phyloP scores from a whole-genome alignment of 2,329 filamentous ascomycete species.

The Colletotrichum spaethianum region DNA sequence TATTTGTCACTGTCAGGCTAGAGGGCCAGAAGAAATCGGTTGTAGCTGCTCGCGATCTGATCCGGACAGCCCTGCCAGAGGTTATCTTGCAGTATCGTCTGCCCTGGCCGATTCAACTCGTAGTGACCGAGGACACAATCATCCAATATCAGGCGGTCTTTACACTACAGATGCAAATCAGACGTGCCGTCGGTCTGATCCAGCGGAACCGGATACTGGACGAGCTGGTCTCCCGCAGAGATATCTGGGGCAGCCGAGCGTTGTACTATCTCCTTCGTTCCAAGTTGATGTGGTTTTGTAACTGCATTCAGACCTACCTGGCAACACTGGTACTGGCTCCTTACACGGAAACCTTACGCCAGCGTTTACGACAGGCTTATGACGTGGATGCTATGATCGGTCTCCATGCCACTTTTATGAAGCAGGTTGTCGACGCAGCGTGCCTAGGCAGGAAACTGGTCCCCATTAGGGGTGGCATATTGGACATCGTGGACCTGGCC shows the following conservation, averaged over 20 bases:
- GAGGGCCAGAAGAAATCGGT: constrained; percentile 58
- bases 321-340: constrained; percentile 79
- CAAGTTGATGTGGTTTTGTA: constrained; percentile 83
- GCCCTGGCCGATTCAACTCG: constrained; percentile 77
- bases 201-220: constrained; percentile 66
- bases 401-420: constrained; percentile 76
- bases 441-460: constrained; percentile 78
- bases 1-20: constrained; percentile 70
- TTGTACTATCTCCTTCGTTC: constrained; percentile 75
- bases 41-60: constrained; percentile 53
- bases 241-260: constrained; percentile 58
- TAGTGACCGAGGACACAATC: constrained; percentile 77
- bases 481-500: constrained; percentile 83
- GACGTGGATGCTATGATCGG: constrained; percentile 88
- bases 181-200: constrained; percentile 78
- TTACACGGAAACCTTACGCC: constrained; percentile 69
- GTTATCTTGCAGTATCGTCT: constrained; percentile 80
- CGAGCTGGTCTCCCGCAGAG: constrained; percentile 54
- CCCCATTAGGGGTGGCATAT: constrained; percentile 79
- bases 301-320: constrained; percentile 81
- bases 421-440: constrained; percentile 75
- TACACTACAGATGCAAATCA: constrained; percentile 82
- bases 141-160: constrained; percentile 80
- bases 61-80: constrained; percentile 66
- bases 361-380: constrained; percentile 70